Base-by-base conservation (phyloP, 306 rosid species). In the Ormosia semicastrata region DNA sequence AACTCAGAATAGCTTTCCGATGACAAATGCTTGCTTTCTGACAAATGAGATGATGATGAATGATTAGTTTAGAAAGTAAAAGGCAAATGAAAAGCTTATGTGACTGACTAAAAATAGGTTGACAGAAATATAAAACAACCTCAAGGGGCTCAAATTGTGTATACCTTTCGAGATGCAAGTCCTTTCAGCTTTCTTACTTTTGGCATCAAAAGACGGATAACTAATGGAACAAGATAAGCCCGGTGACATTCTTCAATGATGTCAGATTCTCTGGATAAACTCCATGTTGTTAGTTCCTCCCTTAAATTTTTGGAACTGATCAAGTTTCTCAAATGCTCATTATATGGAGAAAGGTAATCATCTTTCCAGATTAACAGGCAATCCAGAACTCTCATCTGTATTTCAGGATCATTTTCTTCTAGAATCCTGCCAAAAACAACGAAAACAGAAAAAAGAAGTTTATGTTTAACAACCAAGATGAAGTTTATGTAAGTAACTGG, bases 261-360 rank as follows among this genome's bases (percentile, higher is more conserved):
- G 81, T 78, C 80, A 60, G 93, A 87, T 86, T 93, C 97, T 82
- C 85, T 88, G 30, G 93, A 91, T 74, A 95, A 82, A 88, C 93
- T 92, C 99, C 99, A 95, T 46, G 90, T 92, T 32, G 96, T 90
- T 81, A 93, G 85, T 67, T 95, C 97, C 86, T 95, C 99, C 84
- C 99, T 89, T 50, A 89, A 83, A 73, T 85, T 86, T 85, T 80
- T 85, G 69, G 82, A 87, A 76, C 75, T 82, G 78, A 87, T 89
- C 73, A 95, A 80, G 81, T 87, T 92, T 82, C 89, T 92, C 64
- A 95, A 85, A 84, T 93, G 97, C 33, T 90, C 92, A 65, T 73
- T 79, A 83, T 93, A 92, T 34, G 90, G 91, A 37, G 85, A 67
- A 82, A 93, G 78, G 89, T 83, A 87, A 73, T 90, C 91, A 85